These are phyloP conservation scores for Hansenula anomala DNA, from an alignment of 1,139 yeast species.

Conservation along the genomic window DNA sequence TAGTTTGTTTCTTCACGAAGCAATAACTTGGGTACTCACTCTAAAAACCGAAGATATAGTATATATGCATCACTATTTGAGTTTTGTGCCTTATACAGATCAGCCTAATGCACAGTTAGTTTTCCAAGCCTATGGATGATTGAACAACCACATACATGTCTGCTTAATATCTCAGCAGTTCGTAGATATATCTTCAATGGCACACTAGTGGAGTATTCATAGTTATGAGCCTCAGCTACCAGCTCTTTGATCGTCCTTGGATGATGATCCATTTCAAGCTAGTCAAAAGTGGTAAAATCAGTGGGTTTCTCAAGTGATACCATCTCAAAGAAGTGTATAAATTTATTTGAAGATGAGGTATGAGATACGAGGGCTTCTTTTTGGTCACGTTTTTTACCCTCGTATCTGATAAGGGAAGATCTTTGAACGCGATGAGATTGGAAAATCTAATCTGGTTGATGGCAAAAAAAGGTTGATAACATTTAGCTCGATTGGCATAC, in stretches of 20 bases:
- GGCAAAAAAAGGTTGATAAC: too few species aligned
- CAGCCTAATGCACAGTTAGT: slow-evolving; percentile 31
- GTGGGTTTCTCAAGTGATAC: too few species aligned
- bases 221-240: slow-evolving; percentile 34
- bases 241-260: slow-evolving; percentile 25
- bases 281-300: too few species aligned
- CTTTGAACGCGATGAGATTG: too few species aligned
- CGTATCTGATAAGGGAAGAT: background rate
- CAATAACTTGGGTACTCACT: slow-evolving; percentile 18
- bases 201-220: slow-evolving; percentile 36
- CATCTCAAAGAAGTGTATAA: too few species aligned
- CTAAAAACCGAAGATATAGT: slow-evolving; percentile 44
- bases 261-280: background rate
- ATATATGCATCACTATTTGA: slow-evolving; percentile 41
- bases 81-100: slow-evolving; percentile 34
- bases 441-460: too few species aligned
- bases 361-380: too few species aligned
- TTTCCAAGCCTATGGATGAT: slow-evolving; percentile 22
- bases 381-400: too few species aligned
- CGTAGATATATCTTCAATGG: slow-evolving; percentile 43
- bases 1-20: background rate
- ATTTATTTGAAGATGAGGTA: too few species aligned
- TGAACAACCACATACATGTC: slow-evolving; percentile 27
- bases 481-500: too few species aligned
- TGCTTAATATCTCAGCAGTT: slow-evolving; percentile 19